Percentiles rank a stretch among this genome's conserved stretches.
Evolutionary conservation across 2,329 filamentous ascomycete genomes (phyloP).

Genomic region (Calycina herbarum): DNA sequence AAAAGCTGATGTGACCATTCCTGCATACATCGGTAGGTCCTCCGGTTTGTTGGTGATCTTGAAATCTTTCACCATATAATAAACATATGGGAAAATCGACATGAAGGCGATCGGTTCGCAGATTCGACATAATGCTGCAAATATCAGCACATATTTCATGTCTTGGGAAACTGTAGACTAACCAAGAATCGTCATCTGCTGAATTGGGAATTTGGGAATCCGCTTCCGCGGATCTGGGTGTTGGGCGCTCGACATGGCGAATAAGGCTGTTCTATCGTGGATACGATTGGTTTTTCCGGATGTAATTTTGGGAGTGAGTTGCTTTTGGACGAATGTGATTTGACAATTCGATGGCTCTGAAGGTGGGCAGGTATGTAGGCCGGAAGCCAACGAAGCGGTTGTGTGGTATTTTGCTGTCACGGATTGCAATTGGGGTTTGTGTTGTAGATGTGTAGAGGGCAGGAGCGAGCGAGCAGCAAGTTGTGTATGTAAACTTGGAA

Average conservation of each 20-base stretch:
- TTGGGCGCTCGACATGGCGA: conserved; percentile 29
- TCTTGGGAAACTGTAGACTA: conserved; percentile 30
- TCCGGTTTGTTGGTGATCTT: conserved; percentile 75
- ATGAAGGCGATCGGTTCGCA: conserved; percentile 99
- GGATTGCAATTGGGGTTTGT: conserved; percentile 3
- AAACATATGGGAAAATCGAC: conserved; percentile 98
- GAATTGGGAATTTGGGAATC: conserved; percentile 42
- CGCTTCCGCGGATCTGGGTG: conserved; percentile 36
- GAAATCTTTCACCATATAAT: conserved; percentile 95
- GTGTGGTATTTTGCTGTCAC: conserved; percentile 8
- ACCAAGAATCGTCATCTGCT: conserved; percentile 56
- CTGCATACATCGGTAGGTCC: conserved; percentile 87
- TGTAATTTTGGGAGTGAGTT: background rate
- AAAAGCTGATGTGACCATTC: conserved; percentile 95
- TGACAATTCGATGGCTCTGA: background rate
- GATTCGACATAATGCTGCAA: conserved; percentile 82
- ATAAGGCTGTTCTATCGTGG: conserved; percentile 15
- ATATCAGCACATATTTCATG: background rate
- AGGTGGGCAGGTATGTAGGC: background rate
- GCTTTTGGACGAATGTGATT: background rate
- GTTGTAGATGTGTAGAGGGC: background rate
- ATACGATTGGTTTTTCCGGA: conserved; percentile 1
- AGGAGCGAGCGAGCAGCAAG: conserved; percentile 11
- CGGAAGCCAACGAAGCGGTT: background rate
- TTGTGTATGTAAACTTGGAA: conserved; percentile 10